Evolutionary conservation across 306 rosid species (phyloP), one percentile per base, ranked within the genome.

Genomic region (Gynostemma pentaphyllum): DNA sequence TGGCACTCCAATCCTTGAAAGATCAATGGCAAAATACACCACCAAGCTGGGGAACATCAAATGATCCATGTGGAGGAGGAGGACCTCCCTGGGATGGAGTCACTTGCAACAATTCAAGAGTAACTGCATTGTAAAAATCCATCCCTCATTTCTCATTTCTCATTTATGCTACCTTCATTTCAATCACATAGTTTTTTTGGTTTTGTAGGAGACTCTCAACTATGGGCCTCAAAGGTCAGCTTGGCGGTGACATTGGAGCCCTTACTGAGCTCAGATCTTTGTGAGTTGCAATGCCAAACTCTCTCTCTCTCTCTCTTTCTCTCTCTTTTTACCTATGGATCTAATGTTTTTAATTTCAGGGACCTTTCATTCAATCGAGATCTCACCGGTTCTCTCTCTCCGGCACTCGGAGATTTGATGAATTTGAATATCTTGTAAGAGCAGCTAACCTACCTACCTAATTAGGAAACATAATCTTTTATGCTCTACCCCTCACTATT

Each of bases 81-180:
- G n/a, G n/a, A n/a, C n/a, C 62, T 37, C 74, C 73, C 7, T 90
- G 97, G 97, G 97, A 90, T 29, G 97, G 97, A 74, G 82, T 90
- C 32, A 79, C 70, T n/a, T 90, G 97, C 86, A 81, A 69, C 73
- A 69, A 48, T 70, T 77, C 89, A 27, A 83, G 94, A 45, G 83
- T 90, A 67, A 90, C 88, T 30, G 81, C 94, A 63, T 64, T 90
- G 97, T 90, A 69, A 27, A 46, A 45, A 34, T 24, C 39, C 11
- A 18, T 49, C 55, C 23, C 24, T 51, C n/a, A 19, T 23, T 9
- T 11, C 23, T 51, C 24, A 47, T 19, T 47, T 19, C 26, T 47
- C 18, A 8, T 13, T 15, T 51, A 9, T 51, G 29, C 24, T 51
- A 7, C 14, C 30, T 15, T 23, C 36, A n/a, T n/a, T n/a, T n/a